These are phyloP conservation scores for Apophysomyces variabilis DNA, from an alignment of 371 early-diverging fungal species.

Conservation along the genomic window DNA sequence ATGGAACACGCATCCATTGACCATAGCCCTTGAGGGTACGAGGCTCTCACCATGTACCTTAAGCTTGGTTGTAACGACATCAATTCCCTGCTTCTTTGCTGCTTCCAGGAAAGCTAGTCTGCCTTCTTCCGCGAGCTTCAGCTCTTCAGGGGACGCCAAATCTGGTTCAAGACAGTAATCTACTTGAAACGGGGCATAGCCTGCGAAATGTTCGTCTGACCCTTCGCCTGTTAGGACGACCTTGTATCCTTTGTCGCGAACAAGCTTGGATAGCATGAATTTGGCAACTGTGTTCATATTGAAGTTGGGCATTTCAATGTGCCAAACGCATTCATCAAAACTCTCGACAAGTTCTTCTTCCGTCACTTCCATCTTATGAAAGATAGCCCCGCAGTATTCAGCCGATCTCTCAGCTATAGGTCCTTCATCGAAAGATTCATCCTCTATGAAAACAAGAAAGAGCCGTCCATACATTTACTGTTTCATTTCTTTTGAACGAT, in stretches of 20 bases:
- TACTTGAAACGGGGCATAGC: conserved; percentile 56
- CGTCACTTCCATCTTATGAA: conserved; percentile 23
- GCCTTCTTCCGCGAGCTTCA: conserved; percentile 15
- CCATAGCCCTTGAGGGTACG: neutral
- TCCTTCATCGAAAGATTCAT: conserved; percentile 20
- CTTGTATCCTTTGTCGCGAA: conserved; percentile 42
- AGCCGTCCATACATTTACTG: neutral
- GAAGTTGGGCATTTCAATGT: conserved; percentile 22
- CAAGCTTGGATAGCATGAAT: conserved; percentile 26
- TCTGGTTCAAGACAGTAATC: conserved; percentile 36
- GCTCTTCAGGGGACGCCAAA: conserved; percentile 20
- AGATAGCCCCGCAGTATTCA: conserved; percentile 18
- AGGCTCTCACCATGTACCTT: neutral
- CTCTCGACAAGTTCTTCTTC: conserved; percentile 15
- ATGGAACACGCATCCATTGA: conserved; percentile 15
- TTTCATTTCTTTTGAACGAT: neutral
- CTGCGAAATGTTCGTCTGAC: conserved; percentile 69
- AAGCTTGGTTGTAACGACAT: neutral
- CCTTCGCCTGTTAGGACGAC: conserved; percentile 67
- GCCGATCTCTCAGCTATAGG: conserved; percentile 31
- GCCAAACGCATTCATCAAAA: conserved; percentile 31
- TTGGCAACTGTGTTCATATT: conserved; percentile 24
- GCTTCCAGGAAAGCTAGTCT: neutral
- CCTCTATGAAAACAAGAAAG: no score
- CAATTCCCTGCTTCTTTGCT: neutral